Evolutionary conservation across 495 filamentous ascomycete species (phyloP).

Genomic region (Penicillium maclennaniae): DNA sequence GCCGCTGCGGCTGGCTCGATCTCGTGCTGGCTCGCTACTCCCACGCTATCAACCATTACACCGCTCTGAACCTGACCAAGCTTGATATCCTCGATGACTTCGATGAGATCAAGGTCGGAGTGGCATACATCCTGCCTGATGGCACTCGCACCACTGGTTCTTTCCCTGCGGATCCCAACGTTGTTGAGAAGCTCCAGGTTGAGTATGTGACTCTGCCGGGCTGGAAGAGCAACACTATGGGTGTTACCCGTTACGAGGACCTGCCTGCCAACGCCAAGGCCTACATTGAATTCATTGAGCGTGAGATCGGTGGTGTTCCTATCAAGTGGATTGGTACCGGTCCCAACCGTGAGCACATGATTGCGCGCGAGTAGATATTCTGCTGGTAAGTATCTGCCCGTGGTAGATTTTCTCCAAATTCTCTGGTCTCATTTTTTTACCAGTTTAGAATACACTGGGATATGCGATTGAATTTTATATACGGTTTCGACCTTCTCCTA

Average conservation of each 20-base stretch:
- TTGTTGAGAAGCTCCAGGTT: slow-evolving; percentile 54
- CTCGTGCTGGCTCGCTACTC: slow-evolving; percentile 82
- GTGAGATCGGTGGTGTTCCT: slow-evolving; percentile 61
- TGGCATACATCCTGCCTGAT: slow-evolving; percentile 60
- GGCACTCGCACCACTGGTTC: slow-evolving; percentile 50
- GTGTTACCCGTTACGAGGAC: slow-evolving; percentile 55
- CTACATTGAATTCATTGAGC: slow-evolving; percentile 77
- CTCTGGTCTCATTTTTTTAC: not conserved
- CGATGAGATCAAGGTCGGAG: slow-evolving; percentile 72
- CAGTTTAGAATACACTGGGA: slow-evolving; percentile 9
- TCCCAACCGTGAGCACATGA: slow-evolving; percentile 66
- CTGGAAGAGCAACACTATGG: slow-evolving; percentile 71
- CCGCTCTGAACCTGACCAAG: slow-evolving; percentile 79
- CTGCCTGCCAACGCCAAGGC: slow-evolving; percentile 70
- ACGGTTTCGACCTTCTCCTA: slow-evolving; percentile 4
- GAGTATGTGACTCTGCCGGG: slow-evolving; percentile 73
- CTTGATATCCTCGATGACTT: slow-evolving; percentile 85
- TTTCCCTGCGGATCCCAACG: slow-evolving; percentile 68
- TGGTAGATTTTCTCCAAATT: slow-evolving; percentile 6
- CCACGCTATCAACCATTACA: slow-evolving; percentile 67
- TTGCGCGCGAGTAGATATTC: slow-evolving; percentile 43
- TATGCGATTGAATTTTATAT: slow-evolving; percentile 11
- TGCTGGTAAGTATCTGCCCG: slow-evolving; percentile 8
- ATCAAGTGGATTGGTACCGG: slow-evolving; percentile 80
- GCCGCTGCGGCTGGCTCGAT: slow-evolving; percentile 89